These are phyloP conservation scores for Lycium ferocissimum DNA, from an alignment of 257 asterid genomes.

Conservation along the genomic window DNA sequence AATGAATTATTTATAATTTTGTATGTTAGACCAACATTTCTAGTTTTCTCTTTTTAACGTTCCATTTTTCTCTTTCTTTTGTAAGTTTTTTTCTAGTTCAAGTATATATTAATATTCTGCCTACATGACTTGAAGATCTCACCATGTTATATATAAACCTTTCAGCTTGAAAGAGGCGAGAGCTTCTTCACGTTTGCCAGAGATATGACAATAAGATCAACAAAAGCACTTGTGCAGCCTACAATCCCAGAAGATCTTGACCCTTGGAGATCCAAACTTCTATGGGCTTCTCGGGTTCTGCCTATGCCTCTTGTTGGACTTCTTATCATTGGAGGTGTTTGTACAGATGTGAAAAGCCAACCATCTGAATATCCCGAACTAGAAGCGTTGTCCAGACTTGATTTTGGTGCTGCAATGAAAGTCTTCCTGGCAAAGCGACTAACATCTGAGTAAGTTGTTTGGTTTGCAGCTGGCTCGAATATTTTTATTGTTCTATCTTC, in stretches of 20 bases:
- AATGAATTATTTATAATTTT: not conserved
- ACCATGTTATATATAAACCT: conserved; percentile 27
- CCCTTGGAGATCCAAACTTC: conserved; percentile 91
- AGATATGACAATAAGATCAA: conserved; percentile 88
- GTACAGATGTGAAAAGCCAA: conserved; percentile 72
- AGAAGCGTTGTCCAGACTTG: conserved; percentile 93
- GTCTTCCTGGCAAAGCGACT: conserved; percentile 92
- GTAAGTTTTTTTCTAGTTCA: conserved; percentile 3
- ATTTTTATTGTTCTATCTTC: not conserved
- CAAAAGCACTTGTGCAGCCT: conserved; percentile 79
- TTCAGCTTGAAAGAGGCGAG: conserved; percentile 93
- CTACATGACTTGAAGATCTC: not conserved
- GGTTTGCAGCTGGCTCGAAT: not conserved
- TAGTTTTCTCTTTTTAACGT: conserved; percentile 5
- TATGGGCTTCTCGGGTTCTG: conserved; percentile 86
- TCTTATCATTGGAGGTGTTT: conserved; percentile 81
- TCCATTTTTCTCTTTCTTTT: not conserved
- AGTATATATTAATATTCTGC: conserved; percentile 16
- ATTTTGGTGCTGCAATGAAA: conserved; percentile 93
- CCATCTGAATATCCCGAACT: conserved; percentile 75
- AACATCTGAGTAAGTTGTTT: conserved; percentile 80
- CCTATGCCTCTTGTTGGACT: conserved; percentile 99
- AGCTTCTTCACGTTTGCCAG: conserved; percentile 93
- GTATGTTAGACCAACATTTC: conserved; percentile 4
- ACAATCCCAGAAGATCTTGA: conserved; percentile 76